phyloP scores from a whole-genome alignment of 2,329 filamentous ascomycete species.

The Diaporthe sp. region DNA sequence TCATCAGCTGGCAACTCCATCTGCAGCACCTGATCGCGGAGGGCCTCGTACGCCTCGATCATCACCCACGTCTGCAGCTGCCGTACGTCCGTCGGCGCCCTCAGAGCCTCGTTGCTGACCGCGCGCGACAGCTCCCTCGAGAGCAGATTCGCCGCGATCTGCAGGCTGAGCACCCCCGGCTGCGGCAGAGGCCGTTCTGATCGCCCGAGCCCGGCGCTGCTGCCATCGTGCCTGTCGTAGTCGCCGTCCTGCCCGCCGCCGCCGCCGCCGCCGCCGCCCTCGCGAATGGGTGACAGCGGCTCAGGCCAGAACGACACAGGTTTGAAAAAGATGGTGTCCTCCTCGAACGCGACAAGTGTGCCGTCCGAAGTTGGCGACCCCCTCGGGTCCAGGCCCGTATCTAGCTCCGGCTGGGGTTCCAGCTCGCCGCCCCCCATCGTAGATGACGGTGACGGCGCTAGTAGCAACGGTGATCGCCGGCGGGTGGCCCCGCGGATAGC shows the following conservation, averaged over 20 bases:
- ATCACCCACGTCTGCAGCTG: constrained; percentile 67
- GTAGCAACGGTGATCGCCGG: constrained; percentile 34
- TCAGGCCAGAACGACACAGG: constrained; percentile 56
- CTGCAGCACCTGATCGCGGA: constrained; percentile 59
- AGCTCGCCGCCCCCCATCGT: constrained; percentile 34
- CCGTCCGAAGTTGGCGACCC: constrained; percentile 57
- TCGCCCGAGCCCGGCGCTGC: constrained; percentile 12
- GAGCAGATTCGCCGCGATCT: constrained; percentile 65
- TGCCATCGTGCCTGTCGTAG: background rate
- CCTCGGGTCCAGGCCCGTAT: constrained; percentile 24
- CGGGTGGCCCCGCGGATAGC: constrained; percentile 33
- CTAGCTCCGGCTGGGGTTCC: background rate
- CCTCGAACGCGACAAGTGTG: constrained; percentile 61
- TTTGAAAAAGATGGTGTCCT: constrained; percentile 62
- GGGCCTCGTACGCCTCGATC: constrained; percentile 70
- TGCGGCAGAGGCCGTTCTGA: constrained; percentile 35
- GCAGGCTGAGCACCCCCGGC: constrained; percentile 57
- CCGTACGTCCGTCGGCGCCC: constrained; percentile 51
- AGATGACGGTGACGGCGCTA: constrained; percentile 35
- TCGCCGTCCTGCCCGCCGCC: constrained; percentile 6
- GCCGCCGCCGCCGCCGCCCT: constrained; percentile 29
- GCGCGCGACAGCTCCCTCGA: constrained; percentile 62
- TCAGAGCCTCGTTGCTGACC: constrained; percentile 43
- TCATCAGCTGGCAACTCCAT: constrained; percentile 47
- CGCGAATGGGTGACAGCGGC: constrained; percentile 47